Percentiles rank a stretch among this genome's conserved stretches.
These are phyloP conservation scores for Teratosphaeria viscida DNA, from an alignment of 2,329 filamentous ascomycete species.

Conservation along the genomic window DNA sequence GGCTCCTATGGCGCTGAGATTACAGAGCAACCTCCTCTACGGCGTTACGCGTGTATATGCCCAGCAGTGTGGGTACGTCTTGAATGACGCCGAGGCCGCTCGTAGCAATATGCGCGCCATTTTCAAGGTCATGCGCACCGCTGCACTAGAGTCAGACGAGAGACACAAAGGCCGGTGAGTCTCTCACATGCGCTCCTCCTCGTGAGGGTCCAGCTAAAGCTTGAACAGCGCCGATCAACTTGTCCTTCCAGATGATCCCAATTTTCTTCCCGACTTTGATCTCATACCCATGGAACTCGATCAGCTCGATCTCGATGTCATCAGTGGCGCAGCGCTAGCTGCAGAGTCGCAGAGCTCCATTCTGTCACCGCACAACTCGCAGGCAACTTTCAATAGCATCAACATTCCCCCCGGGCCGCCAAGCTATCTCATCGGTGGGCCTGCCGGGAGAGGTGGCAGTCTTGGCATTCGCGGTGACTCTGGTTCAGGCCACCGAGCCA, in stretches of 20 bases:
- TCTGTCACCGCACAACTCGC: slow-evolving; percentile 28
- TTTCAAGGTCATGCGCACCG: slow-evolving; percentile 46
- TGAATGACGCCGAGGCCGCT: slow-evolving; percentile 67
- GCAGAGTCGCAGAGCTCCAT: slow-evolving; percentile 25
- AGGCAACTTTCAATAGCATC: slow-evolving; percentile 27
- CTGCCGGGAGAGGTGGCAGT: slow-evolving; percentile 22
- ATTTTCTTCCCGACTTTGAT: slow-evolving; percentile 59
- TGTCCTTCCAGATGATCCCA: slow-evolving; percentile 69
- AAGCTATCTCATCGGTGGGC: slow-evolving; percentile 30
- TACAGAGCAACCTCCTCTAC: slow-evolving; percentile 84
- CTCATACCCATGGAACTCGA: slow-evolving; percentile 52
- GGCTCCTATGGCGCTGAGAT: slow-evolving; percentile 76
- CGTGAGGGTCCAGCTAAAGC: not conserved
- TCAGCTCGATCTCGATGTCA: slow-evolving; percentile 32
- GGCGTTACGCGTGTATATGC: slow-evolving; percentile 76
- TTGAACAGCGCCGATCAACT: slow-evolving; percentile 60
- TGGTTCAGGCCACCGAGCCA: slow-evolving; percentile 34
- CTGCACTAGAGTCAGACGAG: slow-evolving; percentile 58
- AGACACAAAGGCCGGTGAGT: slow-evolving; percentile 58
- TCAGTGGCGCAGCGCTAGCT: slow-evolving; percentile 40
- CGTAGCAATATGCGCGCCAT: slow-evolving; percentile 63
- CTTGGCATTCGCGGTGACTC: slow-evolving; percentile 24
- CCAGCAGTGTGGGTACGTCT: slow-evolving; percentile 79
- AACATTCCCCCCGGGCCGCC: slow-evolving; percentile 32
- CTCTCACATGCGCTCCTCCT: not conserved